Evolutionary conservation across 805 yeast genomes (phyloP), one percentile per base, ranked within the genome.

Genomic region (Lipomyces spencermartinsiae): DNA sequence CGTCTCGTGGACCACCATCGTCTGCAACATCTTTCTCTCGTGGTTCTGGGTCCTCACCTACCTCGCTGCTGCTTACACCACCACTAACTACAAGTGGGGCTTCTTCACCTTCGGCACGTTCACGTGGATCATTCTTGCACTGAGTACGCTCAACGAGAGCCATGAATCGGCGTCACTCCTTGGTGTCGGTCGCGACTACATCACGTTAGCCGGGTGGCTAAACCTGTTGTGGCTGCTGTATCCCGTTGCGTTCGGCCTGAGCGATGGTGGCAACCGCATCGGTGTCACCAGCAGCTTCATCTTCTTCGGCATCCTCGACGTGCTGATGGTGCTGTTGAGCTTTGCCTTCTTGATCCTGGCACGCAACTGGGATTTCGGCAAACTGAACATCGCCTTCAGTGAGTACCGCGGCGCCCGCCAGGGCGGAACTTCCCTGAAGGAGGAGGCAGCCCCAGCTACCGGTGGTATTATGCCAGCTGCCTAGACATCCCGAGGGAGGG

Each of bases 61-160:
- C 57, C 81, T 87, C 77, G 83, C 87, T 74, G 90, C 89, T 74
- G 68, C 84, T 34, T 79, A 87, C 72, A 83, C 87, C 68, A 71
- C 75, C 54, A 82, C 88, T 14, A 78, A 85, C 58, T 87, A 87
- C 78, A 87, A 85, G 76, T 87, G 90, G 90, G 91, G 90, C 76
- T 87, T 85, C 80, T 87, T 85, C 77, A 82, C 85, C 4, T 85
- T 87, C 77, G 86, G 85, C 43, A 39, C 80, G 80, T 57, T 77
- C 49, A 79, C 81, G 76, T 72, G 84, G 62, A 78, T 81, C 67
- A 73, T 71, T 71, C 73, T 69, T 69, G 22, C 65, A 35, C 22
- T 73, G 61, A 63, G 53, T 71, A 57, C 43, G 64, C 57, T 51
- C 59, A 43, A 59, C 43, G 33, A 25, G 60, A 29, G 33, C 25